These are phyloP conservation scores for Ceratocystis huliohia DNA, from an alignment of 2,329 filamentous ascomycete species.

Conservation along the genomic window DNA sequence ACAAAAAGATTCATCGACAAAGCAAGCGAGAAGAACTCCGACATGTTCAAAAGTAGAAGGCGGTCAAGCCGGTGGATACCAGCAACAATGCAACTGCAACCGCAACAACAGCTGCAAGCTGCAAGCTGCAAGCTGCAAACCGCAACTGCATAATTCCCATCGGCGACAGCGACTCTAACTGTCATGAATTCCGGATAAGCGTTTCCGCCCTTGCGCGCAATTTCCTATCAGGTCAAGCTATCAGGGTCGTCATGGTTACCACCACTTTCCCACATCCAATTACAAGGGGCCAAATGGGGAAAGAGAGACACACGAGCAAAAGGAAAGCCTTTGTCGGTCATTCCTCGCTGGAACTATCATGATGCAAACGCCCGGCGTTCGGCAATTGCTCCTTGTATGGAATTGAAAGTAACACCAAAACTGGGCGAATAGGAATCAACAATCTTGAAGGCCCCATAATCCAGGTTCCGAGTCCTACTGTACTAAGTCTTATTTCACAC, in stretches of 20 bases:
- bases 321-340: not conserved
- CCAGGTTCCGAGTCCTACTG: not conserved
- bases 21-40: not conserved
- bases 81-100: slow-evolving; percentile 3
- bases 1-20: not conserved
- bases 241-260: not conserved
- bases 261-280: not conserved
- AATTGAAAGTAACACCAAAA: not conserved
- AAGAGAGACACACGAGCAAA: not conserved
- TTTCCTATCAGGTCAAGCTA: not conserved
- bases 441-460: no score
- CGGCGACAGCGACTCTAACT: slow-evolving; percentile 2
- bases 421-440: not conserved
- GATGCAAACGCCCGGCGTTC: not conserved
- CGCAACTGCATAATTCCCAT: slow-evolving; percentile 2
- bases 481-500: not conserved
- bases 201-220: not conserved
- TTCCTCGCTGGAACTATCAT: slow-evolving; percentile 6
- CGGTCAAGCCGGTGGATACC: slow-evolving; percentile 3
- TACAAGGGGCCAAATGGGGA: not conserved
- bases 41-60: not conserved
- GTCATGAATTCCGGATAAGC: not conserved
- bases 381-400: slow-evolving; percentile 9
- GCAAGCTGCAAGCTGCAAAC: not conserved
- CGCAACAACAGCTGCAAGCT: not conserved